These are phyloP conservation scores for Rhynchosporium agropyri DNA, from an alignment of 2,329 filamentous ascomycete species.

Conservation along the genomic window DNA sequence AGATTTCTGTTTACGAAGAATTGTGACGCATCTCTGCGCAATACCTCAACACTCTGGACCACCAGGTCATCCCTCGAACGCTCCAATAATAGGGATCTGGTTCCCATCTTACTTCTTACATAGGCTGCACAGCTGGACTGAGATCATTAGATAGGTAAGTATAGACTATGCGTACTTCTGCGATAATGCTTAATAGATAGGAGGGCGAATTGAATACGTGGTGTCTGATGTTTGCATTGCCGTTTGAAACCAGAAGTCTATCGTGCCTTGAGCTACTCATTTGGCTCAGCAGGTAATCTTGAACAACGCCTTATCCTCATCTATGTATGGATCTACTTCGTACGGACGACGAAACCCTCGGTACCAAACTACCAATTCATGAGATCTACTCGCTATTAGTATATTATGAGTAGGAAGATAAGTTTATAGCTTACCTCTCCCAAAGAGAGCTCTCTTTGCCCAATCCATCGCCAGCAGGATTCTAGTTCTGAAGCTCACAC, in stretches of 20 bases:
- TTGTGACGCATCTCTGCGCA: too few relatives aligned
- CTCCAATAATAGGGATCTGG: too few relatives aligned
- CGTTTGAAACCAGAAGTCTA: not conserved
- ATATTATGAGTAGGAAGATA: not conserved
- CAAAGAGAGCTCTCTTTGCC: slow-evolving; percentile 95
- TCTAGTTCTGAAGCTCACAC: slow-evolving; percentile 88
- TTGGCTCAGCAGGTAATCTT: not conserved
- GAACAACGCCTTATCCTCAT: not conserved
- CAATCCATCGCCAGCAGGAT: slow-evolving; percentile 96
- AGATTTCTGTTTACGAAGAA: too few relatives aligned
- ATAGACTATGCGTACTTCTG: too few relatives aligned
- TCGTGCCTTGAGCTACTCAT: not conserved
- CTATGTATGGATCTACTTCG: not conserved
- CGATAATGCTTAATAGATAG: too few relatives aligned
- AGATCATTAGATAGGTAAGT: too few relatives aligned
- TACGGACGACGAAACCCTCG: not conserved
- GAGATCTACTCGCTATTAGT: slow-evolving; percentile 29
- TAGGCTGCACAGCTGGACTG: not conserved
- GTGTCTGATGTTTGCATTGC: not conserved
- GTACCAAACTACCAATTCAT: slow-evolving; percentile 29
- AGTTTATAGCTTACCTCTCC: slow-evolving; percentile 66
- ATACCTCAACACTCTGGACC: too few relatives aligned
- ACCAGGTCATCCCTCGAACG: too few relatives aligned
- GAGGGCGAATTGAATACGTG: not conserved
- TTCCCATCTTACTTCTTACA: too few relatives aligned